Percentiles rank a stretch among this genome's conserved stretches.
Evolutionary conservation across 495 filamentous ascomycete species (phyloP).

Genomic region (Penicillium odoratum): DNA sequence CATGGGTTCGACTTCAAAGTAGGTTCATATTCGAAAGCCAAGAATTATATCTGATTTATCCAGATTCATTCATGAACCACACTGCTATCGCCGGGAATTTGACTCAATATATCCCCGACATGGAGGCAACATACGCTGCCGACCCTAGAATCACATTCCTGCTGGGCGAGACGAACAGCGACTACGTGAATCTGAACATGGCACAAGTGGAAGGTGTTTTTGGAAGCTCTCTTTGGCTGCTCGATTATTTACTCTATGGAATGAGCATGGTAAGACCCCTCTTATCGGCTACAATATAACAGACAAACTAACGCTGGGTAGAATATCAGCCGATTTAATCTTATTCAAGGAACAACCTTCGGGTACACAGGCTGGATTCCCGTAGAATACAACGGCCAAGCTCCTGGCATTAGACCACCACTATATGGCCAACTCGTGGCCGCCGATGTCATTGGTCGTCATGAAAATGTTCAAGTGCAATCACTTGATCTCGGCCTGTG

Average conservation of each 20-base stretch:
- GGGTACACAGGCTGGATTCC: slow-evolving; percentile 20
- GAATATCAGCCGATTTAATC: slow-evolving; percentile 20
- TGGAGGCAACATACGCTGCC: slow-evolving; percentile 5
- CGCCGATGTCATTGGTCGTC: slow-evolving; percentile 17
- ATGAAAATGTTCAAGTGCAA: slow-evolving; percentile 12
- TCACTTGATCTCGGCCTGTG: slow-evolving; percentile 10
- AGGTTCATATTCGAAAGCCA: not conserved
- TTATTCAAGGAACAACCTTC: slow-evolving; percentile 24
- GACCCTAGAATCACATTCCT: slow-evolving; percentile 15
- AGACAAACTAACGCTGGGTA: not conserved
- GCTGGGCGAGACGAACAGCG: slow-evolving; percentile 22
- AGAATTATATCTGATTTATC: not conserved
- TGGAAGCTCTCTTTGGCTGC: slow-evolving; percentile 20
- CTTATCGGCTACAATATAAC: not conserved
- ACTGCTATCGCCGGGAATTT: slow-evolving; percentile 13
- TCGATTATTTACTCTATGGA: slow-evolving; percentile 18
- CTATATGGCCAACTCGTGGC: slow-evolving; percentile 19
- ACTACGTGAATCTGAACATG: slow-evolving; percentile 21
- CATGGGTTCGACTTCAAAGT: slow-evolving; percentile 19
- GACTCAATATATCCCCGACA: slow-evolving; percentile 17
- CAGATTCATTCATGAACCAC: slow-evolving; percentile 24
- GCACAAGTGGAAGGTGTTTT: slow-evolving; percentile 20
- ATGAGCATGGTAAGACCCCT: slow-evolving; percentile 13
- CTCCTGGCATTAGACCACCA: slow-evolving; percentile 12
- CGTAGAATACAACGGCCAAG: slow-evolving; percentile 10